Conservation (phyloP, 2,329 filamentous ascomycete species). For the Madurella fahalii region DNA sequence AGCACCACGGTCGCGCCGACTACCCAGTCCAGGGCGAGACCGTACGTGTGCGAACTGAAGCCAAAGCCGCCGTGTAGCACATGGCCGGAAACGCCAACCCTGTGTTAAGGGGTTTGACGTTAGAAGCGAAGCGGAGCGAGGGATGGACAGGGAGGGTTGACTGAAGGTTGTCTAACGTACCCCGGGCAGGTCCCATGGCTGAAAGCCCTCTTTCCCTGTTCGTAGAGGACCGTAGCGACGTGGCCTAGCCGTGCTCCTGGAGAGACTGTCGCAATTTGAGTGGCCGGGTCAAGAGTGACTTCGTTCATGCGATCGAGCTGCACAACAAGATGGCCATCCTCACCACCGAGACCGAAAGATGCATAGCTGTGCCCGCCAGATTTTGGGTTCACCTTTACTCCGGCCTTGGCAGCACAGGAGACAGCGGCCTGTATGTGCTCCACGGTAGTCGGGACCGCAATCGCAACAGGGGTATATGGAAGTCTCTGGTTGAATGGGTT, state of each 20-base stretch:
- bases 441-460: slow-evolving; percentile 40
- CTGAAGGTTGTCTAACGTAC: slow-evolving; percentile 30
- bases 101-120: slow-evolving; percentile 15
- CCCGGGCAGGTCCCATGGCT: slow-evolving; percentile 50
- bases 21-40: slow-evolving; percentile 36
- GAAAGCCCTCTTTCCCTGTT: slow-evolving; percentile 38
- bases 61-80: slow-evolving; percentile 40
- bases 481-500: slow-evolving; percentile 30
- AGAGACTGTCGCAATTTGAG: slow-evolving; percentile 43
- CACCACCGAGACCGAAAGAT: slow-evolving; percentile 45
- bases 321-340: slow-evolving; percentile 47
- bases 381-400: slow-evolving; percentile 45
- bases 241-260: slow-evolving; percentile 49
- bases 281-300: slow-evolving; percentile 38
- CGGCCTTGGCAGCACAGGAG: slow-evolving; percentile 38
- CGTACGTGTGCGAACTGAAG: slow-evolving; percentile 34
- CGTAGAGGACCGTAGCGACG: slow-evolving; percentile 38
- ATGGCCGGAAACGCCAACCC: slow-evolving; percentile 39
- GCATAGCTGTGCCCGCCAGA: slow-evolving; percentile 51
- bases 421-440: slow-evolving; percentile 45
- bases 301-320: slow-evolving; percentile 43
- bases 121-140: background rate
- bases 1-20: slow-evolving; percentile 35
- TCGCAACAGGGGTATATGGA: slow-evolving; percentile 37
- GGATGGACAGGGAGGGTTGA: no score